Evolutionary conservation across 1,284 basidiomycete species (phyloP), one percentile per base, ranked within the genome.

Genomic region (Melampsora larici-populina): DNA sequence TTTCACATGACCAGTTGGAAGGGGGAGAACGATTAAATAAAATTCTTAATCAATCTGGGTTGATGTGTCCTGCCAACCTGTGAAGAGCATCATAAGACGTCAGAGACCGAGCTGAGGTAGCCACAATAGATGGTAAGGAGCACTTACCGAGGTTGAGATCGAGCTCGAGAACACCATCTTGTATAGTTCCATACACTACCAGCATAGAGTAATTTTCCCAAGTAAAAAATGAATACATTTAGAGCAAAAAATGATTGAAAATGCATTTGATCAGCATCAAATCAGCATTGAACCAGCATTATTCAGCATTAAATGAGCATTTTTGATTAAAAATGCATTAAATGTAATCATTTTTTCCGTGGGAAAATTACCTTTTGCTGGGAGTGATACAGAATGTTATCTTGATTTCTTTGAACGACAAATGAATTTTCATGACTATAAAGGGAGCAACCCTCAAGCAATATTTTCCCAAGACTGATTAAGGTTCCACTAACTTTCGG

Each of bases 381-480:
- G n/a, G n/a, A n/a, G n/a, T n/a, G n/a, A 55, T 55, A 15, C 15
- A 55, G 26, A 18, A 29, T 64, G 29, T 64, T 6, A 3, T 2
- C 4, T 8, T 29, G 2, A 8, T 29, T 8, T 64, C 24, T 26
- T 3, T 7, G 3, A 64, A 29, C 26, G n/a, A 18, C 3, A 26
- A 26, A 64, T 21, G 2, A 6, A 29, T 3, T 7, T 13, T 33
- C 43, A 31, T 65, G 17, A 36, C 17, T 55, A 21, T 55, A 3
- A 3, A 73, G 24, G 4, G 62, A 18, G 29, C 62, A 73, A 11
- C 71, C 71, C 15, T 43, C 15, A 46, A 49, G 17, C 17, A 40
- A 46, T 63, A 71, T 26, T n/a, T 11, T 31, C 11, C 70, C 70
- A 24, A 71, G 55, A 24, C 70, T 71, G 58, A 71, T 63, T 24